Base-by-base conservation (phyloP, 2,329 filamentous ascomycete genomes). In the Colletotrichum sp. region DNA sequence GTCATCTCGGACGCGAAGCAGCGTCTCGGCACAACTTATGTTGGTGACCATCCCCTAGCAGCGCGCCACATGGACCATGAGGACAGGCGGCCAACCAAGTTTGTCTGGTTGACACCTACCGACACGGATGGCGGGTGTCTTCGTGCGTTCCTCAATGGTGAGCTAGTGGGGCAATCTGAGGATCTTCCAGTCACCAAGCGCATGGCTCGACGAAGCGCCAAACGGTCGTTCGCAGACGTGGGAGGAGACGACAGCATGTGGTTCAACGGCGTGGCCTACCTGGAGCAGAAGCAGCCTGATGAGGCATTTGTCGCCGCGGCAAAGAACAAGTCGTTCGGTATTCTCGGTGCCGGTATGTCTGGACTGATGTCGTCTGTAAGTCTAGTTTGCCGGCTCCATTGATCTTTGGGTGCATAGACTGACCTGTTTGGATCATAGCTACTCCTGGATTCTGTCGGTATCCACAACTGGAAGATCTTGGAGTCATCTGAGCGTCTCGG, bases 391-490 rank as follows among this genome's bases (percentile, higher is more conserved):
- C 69, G 8, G 4, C 2, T 5, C 2, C 7, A 0, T 10, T 34
- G 4, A 1, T n/a, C 0, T 24, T 5, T 4, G 24, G n/a, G 14
- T 55, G n/a, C 4, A 16, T 9, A 5, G 7, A 8, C 21, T 56
- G 43, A 52, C 43, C n/a, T 52, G 9, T 13, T 52, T 52, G 43
- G n/a, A 12, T 52, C n/a, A 52, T 32, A 80, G 69, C 78, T 86
- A 12, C 81, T 87, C 14, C 83, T 88, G 3, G 83, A 86, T n/a
- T 86, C 84, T 7, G 84, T 86, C 2, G 85, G 86, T 1, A 81
- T 88, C 7, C 83, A 84, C 18, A 84, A 87, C 67, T 86, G 86
- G 86, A 84, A 86, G 48, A 85, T 88, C 0, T 79, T 85, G 4
- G 86, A 88, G 76, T 85, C 86, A 0, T 83, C 83, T 0, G 78